Base-by-base conservation (phyloP, 2,329 filamentous ascomycete genomes). In the Daldinia eschscholtzii region DNA sequence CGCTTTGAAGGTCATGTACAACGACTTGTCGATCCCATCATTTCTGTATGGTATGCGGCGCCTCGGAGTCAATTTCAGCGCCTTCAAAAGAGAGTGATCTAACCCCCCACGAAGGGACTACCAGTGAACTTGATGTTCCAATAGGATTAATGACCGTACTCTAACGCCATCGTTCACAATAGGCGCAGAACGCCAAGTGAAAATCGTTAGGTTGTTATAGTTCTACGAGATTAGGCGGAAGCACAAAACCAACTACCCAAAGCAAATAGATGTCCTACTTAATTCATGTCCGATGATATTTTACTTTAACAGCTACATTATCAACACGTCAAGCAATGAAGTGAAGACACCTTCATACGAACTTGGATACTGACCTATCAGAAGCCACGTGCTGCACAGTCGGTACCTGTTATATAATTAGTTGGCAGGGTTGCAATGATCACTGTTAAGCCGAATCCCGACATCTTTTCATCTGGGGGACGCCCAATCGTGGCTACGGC, bases 301-400 rank as follows among this genome's bases (percentile, higher is more conserved):
- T 7, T 30, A 13, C 56, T 64, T 33, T 28, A 35, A 35, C 33
- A 46, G 39, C 48, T 18, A 55, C 12, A 48, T 4, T 37, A 41
- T 37, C 15, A 58, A 67, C 60, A 64, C 63, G 69, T 60, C 63
- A 65, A 57, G 20, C 9, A 58, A 33, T 30, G 28, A 59, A 60
- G 65, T 67, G 57, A 64, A 64, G 39, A 64, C 63, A 69, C 63
- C 53, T 57, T 15, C 28, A 55, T 23, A 3, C 52, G 20, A 23
- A 23, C 20, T 23, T 42, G 44, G 10, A 7, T 4, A 26, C 6
- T n/a, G 42, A 18, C 63, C 61, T 63, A 70, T 70, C 55, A 59
- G 20, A 44, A 35, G 7, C 30, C 23, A 41, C 39, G 61, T 61
- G 41, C 69, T 66, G 37, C 15, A 37, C 39, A n/a, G 39, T 63